Evolutionary conservation across 225 moss, liverwort and hornwort species (phyloP).

Genomic region (Neckera pumila): DNA sequence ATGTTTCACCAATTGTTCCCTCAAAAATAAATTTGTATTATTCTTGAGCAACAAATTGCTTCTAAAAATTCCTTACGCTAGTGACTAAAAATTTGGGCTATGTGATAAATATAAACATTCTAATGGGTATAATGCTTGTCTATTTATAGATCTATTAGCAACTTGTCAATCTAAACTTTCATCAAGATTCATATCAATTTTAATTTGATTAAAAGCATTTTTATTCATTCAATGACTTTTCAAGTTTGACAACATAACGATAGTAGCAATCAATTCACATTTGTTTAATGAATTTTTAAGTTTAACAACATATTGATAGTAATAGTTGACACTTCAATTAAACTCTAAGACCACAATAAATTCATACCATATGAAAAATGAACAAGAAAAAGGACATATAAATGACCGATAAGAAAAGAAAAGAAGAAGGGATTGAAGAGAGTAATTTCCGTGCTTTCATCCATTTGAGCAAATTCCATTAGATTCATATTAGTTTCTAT

Average conservation of each 20-base stretch:
- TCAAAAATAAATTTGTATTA: neutral
- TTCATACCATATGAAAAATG: too few species aligned
- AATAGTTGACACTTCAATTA: too few species aligned
- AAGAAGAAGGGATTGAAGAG: rapidly evolving
- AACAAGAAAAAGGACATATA: neutral
- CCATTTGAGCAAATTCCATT: neutral
- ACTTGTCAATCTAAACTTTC: neutral
- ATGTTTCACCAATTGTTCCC: neutral
- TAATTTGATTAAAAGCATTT: too few species aligned
- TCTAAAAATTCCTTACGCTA: rapidly evolving
- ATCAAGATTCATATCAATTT: too few species aligned
- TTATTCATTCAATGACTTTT: neutral
- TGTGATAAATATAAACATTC: neutral
- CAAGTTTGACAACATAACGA: neutral
- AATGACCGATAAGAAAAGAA: neutral
- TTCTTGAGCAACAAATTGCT: neutral
- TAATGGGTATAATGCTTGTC: neutral
- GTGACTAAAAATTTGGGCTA: neutral
- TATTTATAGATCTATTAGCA: rapidly evolving
- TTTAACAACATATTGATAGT: neutral
- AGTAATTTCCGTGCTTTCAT: neutral
- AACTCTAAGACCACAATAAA: neutral
- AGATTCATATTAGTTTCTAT: neutral
- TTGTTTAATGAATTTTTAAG: neutral
- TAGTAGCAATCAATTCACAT: neutral